phyloP scores from a whole-genome alignment of 2,329 filamentous ascomycete species.

The Aspergillus ibericus region DNA sequence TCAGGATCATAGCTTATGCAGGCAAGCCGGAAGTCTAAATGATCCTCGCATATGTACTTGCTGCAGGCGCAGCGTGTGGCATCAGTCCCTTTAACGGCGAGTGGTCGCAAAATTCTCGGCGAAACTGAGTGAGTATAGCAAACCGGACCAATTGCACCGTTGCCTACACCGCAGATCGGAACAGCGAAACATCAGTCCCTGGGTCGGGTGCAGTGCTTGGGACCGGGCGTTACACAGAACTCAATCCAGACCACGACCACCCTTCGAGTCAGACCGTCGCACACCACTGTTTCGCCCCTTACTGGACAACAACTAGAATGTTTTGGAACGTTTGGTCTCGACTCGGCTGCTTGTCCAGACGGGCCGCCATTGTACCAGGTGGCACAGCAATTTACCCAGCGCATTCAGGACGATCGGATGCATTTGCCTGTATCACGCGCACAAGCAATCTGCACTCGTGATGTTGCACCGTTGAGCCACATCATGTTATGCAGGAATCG shows the following conservation, averaged over 20 bases:
- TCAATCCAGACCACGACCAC: not conserved
- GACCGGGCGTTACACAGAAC: not conserved
- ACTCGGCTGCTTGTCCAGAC: not conserved
- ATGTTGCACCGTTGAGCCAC: not conserved
- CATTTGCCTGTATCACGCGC: not conserved
- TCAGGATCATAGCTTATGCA: constrained; percentile 11
- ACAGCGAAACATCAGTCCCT: not conserved
- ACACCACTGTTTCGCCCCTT: not conserved
- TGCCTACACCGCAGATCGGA: not conserved
- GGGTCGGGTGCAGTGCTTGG: not conserved
- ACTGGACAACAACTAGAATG: not conserved
- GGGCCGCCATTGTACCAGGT: not conserved
- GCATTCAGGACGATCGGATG: not conserved
- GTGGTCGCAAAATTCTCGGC: not conserved
- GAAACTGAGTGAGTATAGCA: not conserved
- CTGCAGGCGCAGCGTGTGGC: not conserved
- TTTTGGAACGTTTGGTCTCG: not conserved
- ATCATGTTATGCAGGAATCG: not conserved
- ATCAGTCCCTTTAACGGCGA: not conserved
- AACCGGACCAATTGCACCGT: not conserved
- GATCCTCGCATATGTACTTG: not conserved
- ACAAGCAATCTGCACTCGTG: not conserved
- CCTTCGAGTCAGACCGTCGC: not conserved
- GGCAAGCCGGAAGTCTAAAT: constrained; percentile 15
- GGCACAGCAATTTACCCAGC: not conserved